A percentile compares a stretch with the other conserved stretches of the same genome.
Conservation (phyloP, 108 stramenopile genomes). For the Halocafeteria seosinensis region DNA sequence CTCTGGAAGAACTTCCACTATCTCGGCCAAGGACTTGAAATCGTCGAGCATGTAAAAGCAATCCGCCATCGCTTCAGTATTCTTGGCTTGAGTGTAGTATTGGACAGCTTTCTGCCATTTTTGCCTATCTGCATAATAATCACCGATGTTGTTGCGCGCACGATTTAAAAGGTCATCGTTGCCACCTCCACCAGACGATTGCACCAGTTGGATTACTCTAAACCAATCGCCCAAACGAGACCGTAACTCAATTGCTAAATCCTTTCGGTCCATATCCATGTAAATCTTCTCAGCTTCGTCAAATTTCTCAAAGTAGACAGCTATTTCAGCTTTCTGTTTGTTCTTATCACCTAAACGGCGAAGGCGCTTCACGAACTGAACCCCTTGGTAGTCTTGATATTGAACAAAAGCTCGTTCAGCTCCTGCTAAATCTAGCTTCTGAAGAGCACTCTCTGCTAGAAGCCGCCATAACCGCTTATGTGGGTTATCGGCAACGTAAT, state of each 20-base stretch:
- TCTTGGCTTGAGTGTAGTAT: conserved; percentile 24
- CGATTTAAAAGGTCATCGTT: conserved; percentile 25
- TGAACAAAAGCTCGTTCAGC: conserved; percentile 38
- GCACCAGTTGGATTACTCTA: conserved; percentile 34
- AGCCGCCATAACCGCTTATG: conserved; percentile 31
- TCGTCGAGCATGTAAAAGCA: conserved; percentile 35
- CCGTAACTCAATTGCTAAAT: conserved; percentile 35
- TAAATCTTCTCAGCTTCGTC: conserved; percentile 41
- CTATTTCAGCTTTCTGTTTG: conserved; percentile 33
- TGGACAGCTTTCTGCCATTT: conserved; percentile 34
- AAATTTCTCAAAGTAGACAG: conserved; percentile 30
- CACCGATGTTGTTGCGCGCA: conserved; percentile 27
- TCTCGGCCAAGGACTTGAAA: conserved; percentile 18
- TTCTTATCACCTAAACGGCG: conserved; percentile 16
- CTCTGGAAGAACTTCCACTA: conserved; percentile 20
- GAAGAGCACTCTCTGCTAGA: conserved; percentile 34
- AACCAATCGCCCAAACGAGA: conserved; percentile 37
- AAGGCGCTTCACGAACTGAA: conserved; percentile 33
- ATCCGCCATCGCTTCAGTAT: conserved; percentile 19
- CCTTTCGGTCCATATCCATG: conserved; percentile 41
- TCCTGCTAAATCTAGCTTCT: conserved; percentile 25
- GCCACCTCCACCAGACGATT: conserved; percentile 15
- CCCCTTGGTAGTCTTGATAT: conserved; percentile 30
- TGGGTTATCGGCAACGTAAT: conserved; percentile 6
- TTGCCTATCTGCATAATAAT: conserved; percentile 24